Evolutionary conservation across 768 basidiomycete genomes (phyloP).

Genomic region (Mycena filopes): DNA sequence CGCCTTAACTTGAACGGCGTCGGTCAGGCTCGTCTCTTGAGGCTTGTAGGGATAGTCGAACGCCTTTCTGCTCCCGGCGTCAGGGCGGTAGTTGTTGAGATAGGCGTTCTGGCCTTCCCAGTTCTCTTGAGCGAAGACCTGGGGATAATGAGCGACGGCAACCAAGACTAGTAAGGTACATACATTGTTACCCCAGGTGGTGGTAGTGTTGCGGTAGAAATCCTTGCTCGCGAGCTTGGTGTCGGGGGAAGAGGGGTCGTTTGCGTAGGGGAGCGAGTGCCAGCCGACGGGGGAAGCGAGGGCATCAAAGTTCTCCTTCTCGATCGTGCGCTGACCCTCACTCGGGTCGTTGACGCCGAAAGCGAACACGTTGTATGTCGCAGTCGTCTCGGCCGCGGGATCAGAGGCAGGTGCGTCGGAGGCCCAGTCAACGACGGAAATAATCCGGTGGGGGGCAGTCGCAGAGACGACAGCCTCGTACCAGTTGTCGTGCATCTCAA

Average conservation of each 20-base stretch:
- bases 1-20: constrained; percentile 73
- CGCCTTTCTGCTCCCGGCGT: constrained; percentile 59
- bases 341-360: constrained; percentile 91
- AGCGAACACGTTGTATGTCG: constrained; percentile 77
- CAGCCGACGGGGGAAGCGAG: constrained; percentile 92
- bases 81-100: constrained; percentile 82
- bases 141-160: not conserved
- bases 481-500: constrained; percentile 96
- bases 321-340: constrained; percentile 67
- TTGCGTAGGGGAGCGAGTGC: constrained; percentile 82
- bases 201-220: constrained; percentile 74
- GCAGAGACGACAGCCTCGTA: constrained; percentile 91
- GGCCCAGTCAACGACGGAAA: constrained; percentile 96
- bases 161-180: constrained; percentile 23
- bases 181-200: constrained; percentile 90
- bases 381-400: constrained; percentile 46
- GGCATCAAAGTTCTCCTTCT: constrained; percentile 77
- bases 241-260: constrained; percentile 66
- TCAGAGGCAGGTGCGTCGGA: constrained; percentile 76
- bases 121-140: constrained; percentile 95
- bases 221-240: constrained; percentile 37
- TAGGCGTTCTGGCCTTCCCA: constrained; percentile 79
- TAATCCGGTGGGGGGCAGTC: constrained; percentile 76
- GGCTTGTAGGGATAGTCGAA: constrained; percentile 86
- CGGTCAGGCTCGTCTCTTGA: constrained; percentile 60